phyloP scores from a whole-genome alignment of 495 filamentous ascomycete genomes.

The Bathelium albidoporum region DNA sequence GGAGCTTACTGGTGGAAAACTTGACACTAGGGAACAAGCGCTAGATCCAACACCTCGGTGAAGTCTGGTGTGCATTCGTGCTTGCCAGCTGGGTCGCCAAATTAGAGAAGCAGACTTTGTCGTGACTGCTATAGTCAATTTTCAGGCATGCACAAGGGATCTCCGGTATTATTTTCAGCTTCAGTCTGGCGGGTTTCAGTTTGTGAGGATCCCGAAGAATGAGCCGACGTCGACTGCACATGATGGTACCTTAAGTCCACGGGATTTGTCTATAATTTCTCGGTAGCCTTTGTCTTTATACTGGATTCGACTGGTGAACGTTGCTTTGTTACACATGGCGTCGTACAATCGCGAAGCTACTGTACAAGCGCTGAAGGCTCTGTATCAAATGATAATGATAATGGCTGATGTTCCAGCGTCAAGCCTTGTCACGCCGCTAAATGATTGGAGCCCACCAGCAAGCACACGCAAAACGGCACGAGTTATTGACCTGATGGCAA shows the following conservation, averaged over 20 bases:
- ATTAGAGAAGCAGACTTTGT: no score
- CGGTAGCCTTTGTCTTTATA: not conserved
- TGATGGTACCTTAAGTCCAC: not conserved
- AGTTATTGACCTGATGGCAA: slow-evolving; percentile 4
- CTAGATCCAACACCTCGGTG: no score
- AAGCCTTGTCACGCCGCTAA: not conserved
- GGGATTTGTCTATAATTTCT: not conserved
- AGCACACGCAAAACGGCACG: not conserved
- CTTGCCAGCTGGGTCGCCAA: no score
- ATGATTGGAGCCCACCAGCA: slow-evolving; percentile 1
- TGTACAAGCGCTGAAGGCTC: slow-evolving; percentile 5
- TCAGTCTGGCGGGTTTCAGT: not conserved
- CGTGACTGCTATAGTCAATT: no score
- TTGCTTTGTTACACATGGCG: not conserved
- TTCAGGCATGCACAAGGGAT: no score
- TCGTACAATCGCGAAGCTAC: slow-evolving; percentile 3
- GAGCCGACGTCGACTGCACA: not conserved
- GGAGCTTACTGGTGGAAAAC: no score
- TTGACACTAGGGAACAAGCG: no score
- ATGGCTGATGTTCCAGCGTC: not conserved
- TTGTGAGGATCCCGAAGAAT: not conserved
- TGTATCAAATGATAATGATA: not conserved
- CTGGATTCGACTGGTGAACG: not conserved
- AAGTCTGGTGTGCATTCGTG: no score
- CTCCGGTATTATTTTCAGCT: no score